Evolutionary conservation across 306 rosid species (phyloP), one percentile per base, ranked within the genome.

Genomic region (Rubus parviflorus): DNA sequence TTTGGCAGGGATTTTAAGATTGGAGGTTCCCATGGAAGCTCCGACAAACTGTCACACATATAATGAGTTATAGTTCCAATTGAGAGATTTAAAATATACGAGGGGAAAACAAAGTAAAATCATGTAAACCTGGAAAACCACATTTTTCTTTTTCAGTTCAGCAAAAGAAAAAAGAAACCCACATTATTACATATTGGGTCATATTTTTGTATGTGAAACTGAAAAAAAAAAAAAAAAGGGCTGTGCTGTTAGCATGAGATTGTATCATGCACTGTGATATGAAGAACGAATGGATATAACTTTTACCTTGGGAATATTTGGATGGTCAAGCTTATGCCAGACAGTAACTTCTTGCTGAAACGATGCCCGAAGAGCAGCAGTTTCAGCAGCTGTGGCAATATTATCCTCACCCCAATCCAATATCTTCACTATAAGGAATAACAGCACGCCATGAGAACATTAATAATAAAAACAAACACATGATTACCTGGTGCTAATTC

Each of bases 11-110:
- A 92, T 85, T 89, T 88, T 90, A 43, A 94, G 92, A 82, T 89
- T 90, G 57, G 88, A 90, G 66, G 91, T 90, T 57, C 93, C 94
- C 97, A 94, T 88, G 64, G 98, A 92, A 80, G 98, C 97, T 81
- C 98, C 96, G 19, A 90, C 76, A 86, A 94, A 94, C 98, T 94
- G 83, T 58, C 70, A 35, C 70, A 35, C 35, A 73, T 37, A 58
- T 2, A 57, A 30, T 25, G 13, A 9, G 22, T 35, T 38, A 12
- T 46, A 47, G 65, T 58, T 25, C 35, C 58, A 61, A 62, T 17
- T 37, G 17, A 43, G 15, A 54, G 17, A 10, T 46, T 0, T 13
- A 0, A 54, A n/a, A 13, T 8, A 13, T n/a, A 67, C 3, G 43
- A 14, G 43, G 40, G 43, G 40, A 40, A 41, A 22, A 47, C 5